Conservation (phyloP, 2,329 filamentous ascomycete genomes). For the Phialophora expanda region DNA sequence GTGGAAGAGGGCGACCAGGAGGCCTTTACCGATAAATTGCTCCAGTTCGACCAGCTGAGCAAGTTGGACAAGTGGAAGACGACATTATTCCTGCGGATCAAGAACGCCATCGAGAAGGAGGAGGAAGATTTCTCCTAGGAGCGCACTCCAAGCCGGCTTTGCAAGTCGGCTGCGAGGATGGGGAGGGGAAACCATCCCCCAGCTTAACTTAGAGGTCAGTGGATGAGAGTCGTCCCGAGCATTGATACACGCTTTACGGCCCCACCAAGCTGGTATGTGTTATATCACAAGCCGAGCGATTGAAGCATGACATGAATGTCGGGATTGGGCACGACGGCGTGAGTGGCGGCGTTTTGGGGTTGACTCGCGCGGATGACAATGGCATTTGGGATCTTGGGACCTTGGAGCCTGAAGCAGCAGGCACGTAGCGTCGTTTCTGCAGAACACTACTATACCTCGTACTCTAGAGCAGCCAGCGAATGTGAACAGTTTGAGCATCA, state of each 20-base stretch:
- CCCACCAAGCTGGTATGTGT: neutral
- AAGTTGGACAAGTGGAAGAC: slow-evolving; percentile 99
- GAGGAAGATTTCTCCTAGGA: slow-evolving; percentile 70
- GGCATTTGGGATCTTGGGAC: too few species aligned
- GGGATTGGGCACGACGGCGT: too few species aligned
- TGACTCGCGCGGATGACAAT: too few species aligned
- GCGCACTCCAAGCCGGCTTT: too few species aligned
- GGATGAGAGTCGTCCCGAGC: neutral
- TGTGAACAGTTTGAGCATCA: neutral
- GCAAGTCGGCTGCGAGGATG: neutral
- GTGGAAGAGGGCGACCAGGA: slow-evolving; percentile 81
- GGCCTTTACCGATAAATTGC: slow-evolving; percentile 81
- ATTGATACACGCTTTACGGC: neutral
- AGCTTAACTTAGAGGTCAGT: neutral
- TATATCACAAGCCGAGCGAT: too few species aligned
- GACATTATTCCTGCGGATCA: slow-evolving; percentile 78
- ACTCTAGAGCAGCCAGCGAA: neutral
- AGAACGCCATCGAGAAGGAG: slow-evolving; percentile 77
- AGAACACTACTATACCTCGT: neutral
- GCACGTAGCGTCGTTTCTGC: neutral
- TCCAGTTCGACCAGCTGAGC: slow-evolving; percentile 88
- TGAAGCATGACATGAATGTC: too few species aligned
- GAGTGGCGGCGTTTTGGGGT: too few species aligned
- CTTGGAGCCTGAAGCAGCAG: too few species aligned
- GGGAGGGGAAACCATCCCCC: neutral